Base-by-base conservation (phyloP, 2,329 filamentous ascomycete species). In the Aspergillus alliaceus region DNA sequence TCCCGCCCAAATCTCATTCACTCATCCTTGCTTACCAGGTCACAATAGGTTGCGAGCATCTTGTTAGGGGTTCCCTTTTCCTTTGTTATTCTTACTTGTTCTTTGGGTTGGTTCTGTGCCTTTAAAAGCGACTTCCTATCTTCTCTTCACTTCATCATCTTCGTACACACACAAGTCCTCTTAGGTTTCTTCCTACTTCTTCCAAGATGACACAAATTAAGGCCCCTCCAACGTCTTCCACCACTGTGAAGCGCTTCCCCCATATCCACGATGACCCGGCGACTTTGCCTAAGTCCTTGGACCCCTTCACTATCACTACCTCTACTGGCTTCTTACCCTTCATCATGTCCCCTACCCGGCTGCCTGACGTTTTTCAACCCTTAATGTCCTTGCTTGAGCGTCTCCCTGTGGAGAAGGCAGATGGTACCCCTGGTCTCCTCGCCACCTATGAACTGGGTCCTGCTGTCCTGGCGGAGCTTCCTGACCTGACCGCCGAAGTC, bases 361-460 rank as follows among this genome's bases (percentile, higher is more conserved):
- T 96, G 0, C 92, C 93, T 20, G 64, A 80, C 14, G 89, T 89
- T 71, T 97, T 96, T 70, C 82, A 86, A 34, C 77, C 84, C 4
- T 80, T 96, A 32, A 86, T 90, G 73, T 85, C 85, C 24, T 81
- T 96, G 60, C 82, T 93, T 31, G 81, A 86, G 58, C 85, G 87
- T 59, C 90, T 95, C 85, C 91, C 93, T 25, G 88, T 96, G 72
- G 85, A 85, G 77, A 95, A 85, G 51, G 76, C 83, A 8, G 85
- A 88, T 58, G 92, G 92, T 1, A 80, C 82, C 34, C 87, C 91
- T 1, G 93, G 93, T 20, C 83, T 96, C 6, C 84, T 97, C 48
- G 91, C 90, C 20, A 82, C 80, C 12, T 88, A 85, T 71, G 82
- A 84, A 67, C 85, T 97, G 14, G 93, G 92, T 14, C 86, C 88